Evolutionary conservation across 768 basidiomycete genomes (phyloP).

Genomic region (Agrocybe chaxingu): DNA sequence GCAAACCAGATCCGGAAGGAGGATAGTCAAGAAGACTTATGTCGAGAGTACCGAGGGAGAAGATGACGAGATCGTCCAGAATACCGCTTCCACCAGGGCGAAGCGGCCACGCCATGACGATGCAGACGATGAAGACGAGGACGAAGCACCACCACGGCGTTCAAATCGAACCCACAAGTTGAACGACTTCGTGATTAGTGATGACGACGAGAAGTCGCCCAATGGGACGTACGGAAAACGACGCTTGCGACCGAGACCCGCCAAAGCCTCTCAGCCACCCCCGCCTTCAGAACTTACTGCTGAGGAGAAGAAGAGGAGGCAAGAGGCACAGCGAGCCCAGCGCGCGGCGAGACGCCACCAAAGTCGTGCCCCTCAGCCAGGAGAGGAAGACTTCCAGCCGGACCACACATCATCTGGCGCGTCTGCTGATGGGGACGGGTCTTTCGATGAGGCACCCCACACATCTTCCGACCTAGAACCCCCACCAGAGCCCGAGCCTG

Average conservation of each 20-base stretch:
- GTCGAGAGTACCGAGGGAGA: conserved; percentile 47
- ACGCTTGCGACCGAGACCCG: conserved; percentile 12
- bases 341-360: conserved; percentile 27
- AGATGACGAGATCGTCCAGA: conserved; percentile 22
- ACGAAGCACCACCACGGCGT: conserved; percentile 16
- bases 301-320: conserved; percentile 5
- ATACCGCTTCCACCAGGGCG: conserved; percentile 40
- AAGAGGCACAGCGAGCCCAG: conserved; percentile 22
- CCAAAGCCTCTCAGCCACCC: no score
- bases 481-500: conserved; percentile 41
- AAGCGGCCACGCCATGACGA: conserved; percentile 36
- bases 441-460: conserved; percentile 51
- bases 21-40: conserved; percentile 34
- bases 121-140: conserved; percentile 25
- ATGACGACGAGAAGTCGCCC: conserved; percentile 39
- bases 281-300: no score
- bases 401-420: conserved; percentile 43
- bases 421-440: conserved; percentile 56
- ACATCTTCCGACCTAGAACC: conserved; percentile 43
- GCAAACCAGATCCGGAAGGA: conserved; percentile 38
- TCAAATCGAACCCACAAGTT: conserved; percentile 11
- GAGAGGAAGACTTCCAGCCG: conserved; percentile 44
- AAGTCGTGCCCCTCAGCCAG: conserved; percentile 16
- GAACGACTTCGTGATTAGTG: conserved; percentile 29
- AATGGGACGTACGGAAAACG: conserved; percentile 25